Conservation (phyloP, 768 basidiomycete species). For the Collybiopsis luxurians region DNA sequence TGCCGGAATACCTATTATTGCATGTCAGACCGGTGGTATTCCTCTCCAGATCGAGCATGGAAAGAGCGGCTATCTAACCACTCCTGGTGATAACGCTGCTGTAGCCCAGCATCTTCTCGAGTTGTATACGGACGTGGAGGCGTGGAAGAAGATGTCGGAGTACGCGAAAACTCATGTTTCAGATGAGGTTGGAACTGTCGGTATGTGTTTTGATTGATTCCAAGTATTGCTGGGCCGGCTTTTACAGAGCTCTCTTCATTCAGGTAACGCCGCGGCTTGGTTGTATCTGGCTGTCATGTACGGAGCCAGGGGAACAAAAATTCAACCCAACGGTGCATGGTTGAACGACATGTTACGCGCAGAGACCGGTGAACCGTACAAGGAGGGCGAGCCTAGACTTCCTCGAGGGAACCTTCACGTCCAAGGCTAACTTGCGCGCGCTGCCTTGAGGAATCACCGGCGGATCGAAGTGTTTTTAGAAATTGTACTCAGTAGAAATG, state of each 20-base stretch:
- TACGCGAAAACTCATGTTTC: slow-evolving; percentile 76
- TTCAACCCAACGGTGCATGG: slow-evolving; percentile 82
- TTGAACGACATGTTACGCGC: slow-evolving; percentile 77
- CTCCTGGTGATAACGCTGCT: slow-evolving; percentile 68
- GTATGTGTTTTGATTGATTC: slow-evolving; percentile 29
- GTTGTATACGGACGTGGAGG: slow-evolving; percentile 69
- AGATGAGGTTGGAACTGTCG: slow-evolving; percentile 83
- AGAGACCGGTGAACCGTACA: slow-evolving; percentile 73
- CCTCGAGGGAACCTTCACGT: slow-evolving; percentile 61
- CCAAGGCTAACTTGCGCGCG: slow-evolving; percentile 41
- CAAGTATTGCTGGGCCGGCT: slow-evolving; percentile 44
- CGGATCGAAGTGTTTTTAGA: too few relatives aligned
- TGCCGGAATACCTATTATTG: slow-evolving; percentile 83
- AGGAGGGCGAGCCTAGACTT: slow-evolving; percentile 64
- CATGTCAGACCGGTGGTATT: slow-evolving; percentile 86
- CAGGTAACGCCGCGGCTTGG: slow-evolving; percentile 34
- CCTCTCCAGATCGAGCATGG: slow-evolving; percentile 89
- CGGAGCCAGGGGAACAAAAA: slow-evolving; percentile 60
- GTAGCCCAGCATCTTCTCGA: slow-evolving; percentile 78
- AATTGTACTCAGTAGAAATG: background rate
- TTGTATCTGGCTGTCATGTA: slow-evolving; percentile 80
- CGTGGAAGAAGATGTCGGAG: slow-evolving; percentile 61
- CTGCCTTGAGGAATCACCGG: too few relatives aligned
- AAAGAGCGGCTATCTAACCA: slow-evolving; percentile 83
- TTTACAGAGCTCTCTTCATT: slow-evolving; percentile 28